Evolutionary conservation across 2,329 filamentous ascomycete genomes (phyloP), one percentile per base, ranked within the genome.

Genomic region (Alternaria rosae): DNA sequence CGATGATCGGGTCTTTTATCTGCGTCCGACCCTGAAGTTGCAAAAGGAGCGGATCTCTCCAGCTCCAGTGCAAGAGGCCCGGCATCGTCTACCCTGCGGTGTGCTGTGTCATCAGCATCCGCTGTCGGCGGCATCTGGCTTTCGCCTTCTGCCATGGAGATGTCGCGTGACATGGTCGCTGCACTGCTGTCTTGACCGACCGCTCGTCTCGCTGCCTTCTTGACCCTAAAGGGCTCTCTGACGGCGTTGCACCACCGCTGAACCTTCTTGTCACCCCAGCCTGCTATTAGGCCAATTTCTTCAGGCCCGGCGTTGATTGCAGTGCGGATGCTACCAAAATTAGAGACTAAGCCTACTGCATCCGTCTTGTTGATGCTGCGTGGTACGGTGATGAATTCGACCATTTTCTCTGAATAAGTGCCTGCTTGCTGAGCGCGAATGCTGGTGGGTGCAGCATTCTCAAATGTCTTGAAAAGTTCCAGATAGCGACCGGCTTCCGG

Each of bases 231-330:
- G 0, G 93, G 92, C 79, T 97, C 93, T 62, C 92, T 87, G 2
- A 97, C 91, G 10, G 91, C 91, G 59, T 84, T 86, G 69, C 87
- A 90, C 94, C 94, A 98, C 60, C 89, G 87, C 79, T 91, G 91
- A 21, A 97, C 93, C 80, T 99, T 99, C 82, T 92, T 93, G 80
- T 96, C 92, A 32, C 95, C 95, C 94, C 94, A 99, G 1, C 95
- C 95, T 28, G 90, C 87, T n/a, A 99, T 88, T 65, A 92, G 83
- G 13, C 89, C 88, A 35, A 99, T 86, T 78, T 97, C 92, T 76
- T 98, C 95, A 0, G 92, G 88, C 45, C 91, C 87, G 2, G 93
- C 94, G 78, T 97, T 97, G 61, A 98, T 85, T 0, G 94, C 94
- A 38, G 91, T 92, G 69, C 90, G 88, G 60, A 99, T 81, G 68